These are phyloP conservation scores for Prunus salicina DNA, from an alignment of 306 rosid genomes.

Conservation along the genomic window DNA sequence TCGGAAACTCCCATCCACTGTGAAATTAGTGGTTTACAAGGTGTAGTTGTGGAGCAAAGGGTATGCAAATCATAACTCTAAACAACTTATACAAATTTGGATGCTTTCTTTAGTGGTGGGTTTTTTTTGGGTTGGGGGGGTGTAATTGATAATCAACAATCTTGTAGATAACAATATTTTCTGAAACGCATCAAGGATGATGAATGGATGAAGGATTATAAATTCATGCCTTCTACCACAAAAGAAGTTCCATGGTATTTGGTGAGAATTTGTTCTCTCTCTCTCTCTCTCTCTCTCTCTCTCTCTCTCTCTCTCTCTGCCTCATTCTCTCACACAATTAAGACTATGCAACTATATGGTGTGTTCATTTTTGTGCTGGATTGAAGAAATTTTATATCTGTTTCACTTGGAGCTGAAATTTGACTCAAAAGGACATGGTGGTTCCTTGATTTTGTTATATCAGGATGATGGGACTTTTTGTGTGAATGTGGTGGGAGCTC, in stretches of 20 bases:
- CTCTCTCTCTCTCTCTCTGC: background rate
- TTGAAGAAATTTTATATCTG: background rate
- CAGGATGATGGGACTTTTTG: slow-evolving; percentile 87
- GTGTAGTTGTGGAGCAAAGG: slow-evolving; percentile 90
- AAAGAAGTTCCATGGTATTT: slow-evolving; percentile 96
- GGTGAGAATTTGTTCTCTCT: slow-evolving; percentile 47
- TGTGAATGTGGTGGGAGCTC: slow-evolving; percentile 86
- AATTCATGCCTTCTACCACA: slow-evolving; percentile 76
- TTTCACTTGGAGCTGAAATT: background rate
- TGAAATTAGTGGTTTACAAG: slow-evolving; percentile 81
- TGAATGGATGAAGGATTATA: slow-evolving; percentile 93
- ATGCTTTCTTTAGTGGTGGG: slow-evolving; percentile 4
- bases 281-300: background rate
- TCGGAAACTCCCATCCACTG: slow-evolving; percentile 75
- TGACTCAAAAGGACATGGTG: background rate
- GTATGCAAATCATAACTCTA: slow-evolving; percentile 27
- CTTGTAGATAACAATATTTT: slow-evolving; percentile 54
- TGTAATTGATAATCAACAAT: slow-evolving; percentile 4
- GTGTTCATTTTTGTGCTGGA: background rate
- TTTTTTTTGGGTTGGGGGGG: background rate
- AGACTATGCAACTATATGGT: background rate
- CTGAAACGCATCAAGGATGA: slow-evolving; percentile 87
- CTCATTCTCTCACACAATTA: too few relatives aligned
- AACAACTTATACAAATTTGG: background rate
- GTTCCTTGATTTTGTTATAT: background rate